phyloP scores from a whole-genome alignment of 176 grass and related monocot species.

The Eremochloa ophiuroides region DNA sequence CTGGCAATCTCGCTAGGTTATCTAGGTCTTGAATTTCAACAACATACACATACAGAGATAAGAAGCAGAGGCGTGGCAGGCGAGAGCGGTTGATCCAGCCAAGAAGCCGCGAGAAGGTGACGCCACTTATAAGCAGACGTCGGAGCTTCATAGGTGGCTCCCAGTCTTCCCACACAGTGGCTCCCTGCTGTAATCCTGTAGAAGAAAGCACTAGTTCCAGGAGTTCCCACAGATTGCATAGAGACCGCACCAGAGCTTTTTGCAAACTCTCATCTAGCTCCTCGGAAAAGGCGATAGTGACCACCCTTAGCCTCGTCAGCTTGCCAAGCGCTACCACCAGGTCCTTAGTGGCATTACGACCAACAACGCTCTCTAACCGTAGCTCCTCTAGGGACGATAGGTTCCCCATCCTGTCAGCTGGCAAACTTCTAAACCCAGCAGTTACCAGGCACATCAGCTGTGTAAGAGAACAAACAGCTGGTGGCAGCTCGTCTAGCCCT shows the following conservation, averaged over 20 bases:
- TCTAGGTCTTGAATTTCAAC: background rate
- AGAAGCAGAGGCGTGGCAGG: background rate
- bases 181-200: fast-evolving
- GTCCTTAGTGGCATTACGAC: background rate
- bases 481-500: too few relatives aligned
- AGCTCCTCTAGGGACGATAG: background rate
- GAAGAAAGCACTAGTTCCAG: background rate
- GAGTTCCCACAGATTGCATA: background rate
- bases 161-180: background rate
- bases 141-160: background rate
- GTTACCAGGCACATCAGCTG: background rate
- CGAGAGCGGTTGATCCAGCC: background rate
- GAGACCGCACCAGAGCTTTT: background rate
- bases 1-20: background rate
- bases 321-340: background rate
- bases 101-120: background rate
- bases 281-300: fast-evolving
- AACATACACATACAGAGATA: fast-evolving
- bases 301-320: background rate
- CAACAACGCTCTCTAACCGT: fast-evolving
- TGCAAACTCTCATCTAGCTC: background rate
- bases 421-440: background rate
- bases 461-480: background rate
- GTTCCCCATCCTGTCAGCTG: background rate
- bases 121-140: background rate